A percentile compares a stretch with the other conserved stretches of the same genome.
phyloP scores from a whole-genome alignment of 306 rosid genomes.

The Corylus americana region DNA sequence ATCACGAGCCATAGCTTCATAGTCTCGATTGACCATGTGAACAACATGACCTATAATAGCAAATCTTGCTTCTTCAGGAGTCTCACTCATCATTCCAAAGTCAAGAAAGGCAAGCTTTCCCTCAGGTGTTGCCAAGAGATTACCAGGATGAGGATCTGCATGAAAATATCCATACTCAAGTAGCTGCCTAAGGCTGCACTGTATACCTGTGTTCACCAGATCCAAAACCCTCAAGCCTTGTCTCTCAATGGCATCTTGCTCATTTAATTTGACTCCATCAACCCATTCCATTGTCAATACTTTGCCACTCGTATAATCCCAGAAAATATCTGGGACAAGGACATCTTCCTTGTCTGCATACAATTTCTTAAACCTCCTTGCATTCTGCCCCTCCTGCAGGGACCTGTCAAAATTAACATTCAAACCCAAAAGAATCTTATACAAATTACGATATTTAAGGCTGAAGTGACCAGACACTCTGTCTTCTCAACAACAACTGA shows the following conservation, averaged over 20 bases:
- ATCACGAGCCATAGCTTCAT: conserved; percentile 98
- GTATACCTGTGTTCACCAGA: conserved; percentile 80
- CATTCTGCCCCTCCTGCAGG: conserved; percentile 97
- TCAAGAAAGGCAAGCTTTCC: conserved; percentile 97
- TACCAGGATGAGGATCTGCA: conserved; percentile 99
- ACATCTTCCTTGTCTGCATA: conserved; percentile 93
- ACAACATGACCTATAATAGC: conserved; percentile 94
- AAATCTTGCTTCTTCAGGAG: conserved; percentile 89
- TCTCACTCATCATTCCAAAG: conserved; percentile 99
- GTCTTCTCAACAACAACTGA: conserved; percentile 7
- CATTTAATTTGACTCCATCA: conserved; percentile 85
- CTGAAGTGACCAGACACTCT: neutral
- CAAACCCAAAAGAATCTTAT: conserved; percentile 51
- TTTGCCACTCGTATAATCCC: conserved; percentile 89
- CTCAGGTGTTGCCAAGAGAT: conserved; percentile 93
- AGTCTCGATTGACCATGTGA: conserved; percentile 96
- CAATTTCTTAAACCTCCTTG: conserved; percentile 79
- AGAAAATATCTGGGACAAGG: conserved; percentile 83
- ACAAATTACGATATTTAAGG: conserved; percentile 15
- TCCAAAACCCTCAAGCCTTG: conserved; percentile 89
- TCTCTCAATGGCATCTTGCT: conserved; percentile 86
- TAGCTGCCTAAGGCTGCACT: conserved; percentile 91
- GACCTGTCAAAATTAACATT: conserved; percentile 87
- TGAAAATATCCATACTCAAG: conserved; percentile 96
- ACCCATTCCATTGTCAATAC: conserved; percentile 96